Base-by-base conservation (phyloP, 345 rosid genomes). In the Zanthoxylum bungeanum region DNA sequence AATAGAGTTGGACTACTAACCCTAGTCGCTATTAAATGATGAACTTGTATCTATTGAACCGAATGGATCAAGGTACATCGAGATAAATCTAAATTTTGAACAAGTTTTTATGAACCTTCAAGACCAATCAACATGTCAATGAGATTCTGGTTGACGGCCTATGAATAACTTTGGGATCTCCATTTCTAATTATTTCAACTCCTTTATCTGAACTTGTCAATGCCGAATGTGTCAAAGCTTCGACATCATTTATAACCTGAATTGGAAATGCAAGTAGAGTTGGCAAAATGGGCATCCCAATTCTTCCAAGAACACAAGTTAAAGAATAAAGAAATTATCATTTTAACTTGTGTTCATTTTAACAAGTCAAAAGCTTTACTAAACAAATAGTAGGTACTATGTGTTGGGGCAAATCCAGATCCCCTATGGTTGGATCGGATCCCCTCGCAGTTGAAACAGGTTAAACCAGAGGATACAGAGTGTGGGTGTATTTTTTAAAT, bases 81-180 rank as follows among this genome's bases (percentile, higher is more conserved):
- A 51, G n/a, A 22, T n/a, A 51, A n/a, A 22, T 68, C 79, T 78
- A 93, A 73, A 91, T 77, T 85, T 75, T 89, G 84, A 89, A 91
- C 40, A 89, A 77, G 40, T 84, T 86, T 69, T 88, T 87, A 65
- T 78, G 95, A 84, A 93, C 97, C 86, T 89, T 91, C 73, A 81
- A 74, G 0, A 89, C 98, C 40, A 80, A 64, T 71, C 97, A 85
- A 83, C 91, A 91, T 3, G 97, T 91, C 65, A 91, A 78, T 39
- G 98, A 93, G 40, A 91, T 75, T 76, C 95, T 76, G 57, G 78
- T 86, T 11, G 49, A 55, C 22, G 81, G 76, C 68, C 94, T 83
- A 59, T 78, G 75, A 52, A 93, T 77, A 62, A 73, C 73, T 78
- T 74, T 86, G 28, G 36, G 36, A 66, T 78, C 70, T 6, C 65